Percentiles rank a stretch among this genome's conserved stretches.
These are phyloP conservation scores for Wallacemonas collosoma DNA, from an alignment of 208 protist species.

Conservation along the genomic window DNA sequence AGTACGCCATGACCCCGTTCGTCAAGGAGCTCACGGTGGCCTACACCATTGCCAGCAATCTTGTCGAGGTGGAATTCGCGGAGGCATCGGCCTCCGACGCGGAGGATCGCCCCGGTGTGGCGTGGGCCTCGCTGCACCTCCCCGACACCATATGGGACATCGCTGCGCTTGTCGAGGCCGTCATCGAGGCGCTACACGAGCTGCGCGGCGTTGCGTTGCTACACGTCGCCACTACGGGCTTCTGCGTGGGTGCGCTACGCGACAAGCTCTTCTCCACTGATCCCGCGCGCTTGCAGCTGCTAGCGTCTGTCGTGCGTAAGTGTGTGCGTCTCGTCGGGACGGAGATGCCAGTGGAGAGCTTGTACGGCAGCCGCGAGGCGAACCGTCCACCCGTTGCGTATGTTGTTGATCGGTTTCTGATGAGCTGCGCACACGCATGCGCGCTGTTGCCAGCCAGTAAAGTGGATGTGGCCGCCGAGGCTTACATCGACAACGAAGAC, in stretches of 20 bases:
- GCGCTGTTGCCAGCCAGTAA: not conserved
- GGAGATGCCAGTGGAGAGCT: slow-evolving; percentile 52
- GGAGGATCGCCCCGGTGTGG: slow-evolving; percentile 12
- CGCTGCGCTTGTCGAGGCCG: slow-evolving; percentile 24
- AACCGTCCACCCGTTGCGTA: slow-evolving; percentile 36
- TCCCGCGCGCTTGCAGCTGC: slow-evolving; percentile 15
- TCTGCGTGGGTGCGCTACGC: slow-evolving; percentile 48
- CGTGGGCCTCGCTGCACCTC: slow-evolving; percentile 2
- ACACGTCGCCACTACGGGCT: slow-evolving; percentile 54
- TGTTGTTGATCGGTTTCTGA: slow-evolving; percentile 78
- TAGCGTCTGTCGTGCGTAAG: slow-evolving; percentile 45
- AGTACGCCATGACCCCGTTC: slow-evolving; percentile 20
- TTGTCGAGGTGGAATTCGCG: slow-evolving; percentile 18
- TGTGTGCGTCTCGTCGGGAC: slow-evolving; percentile 65
- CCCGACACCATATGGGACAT: slow-evolving; percentile 19
- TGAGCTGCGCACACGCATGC: slow-evolving; percentile 58
- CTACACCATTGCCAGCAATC: slow-evolving; percentile 38
- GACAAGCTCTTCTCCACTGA: slow-evolving; percentile 28
- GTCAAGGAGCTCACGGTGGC: slow-evolving; percentile 34
- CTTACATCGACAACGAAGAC: not conserved
- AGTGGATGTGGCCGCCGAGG: too few species aligned
- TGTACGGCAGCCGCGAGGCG: slow-evolving; percentile 51
- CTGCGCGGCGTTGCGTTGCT: slow-evolving; percentile 62
- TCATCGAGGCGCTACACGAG: slow-evolving; percentile 39
- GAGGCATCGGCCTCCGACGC: slow-evolving; percentile 9